Conservation (phyloP, 2,329 filamentous ascomycete genomes). For the Incumbomyces lentus region DNA sequence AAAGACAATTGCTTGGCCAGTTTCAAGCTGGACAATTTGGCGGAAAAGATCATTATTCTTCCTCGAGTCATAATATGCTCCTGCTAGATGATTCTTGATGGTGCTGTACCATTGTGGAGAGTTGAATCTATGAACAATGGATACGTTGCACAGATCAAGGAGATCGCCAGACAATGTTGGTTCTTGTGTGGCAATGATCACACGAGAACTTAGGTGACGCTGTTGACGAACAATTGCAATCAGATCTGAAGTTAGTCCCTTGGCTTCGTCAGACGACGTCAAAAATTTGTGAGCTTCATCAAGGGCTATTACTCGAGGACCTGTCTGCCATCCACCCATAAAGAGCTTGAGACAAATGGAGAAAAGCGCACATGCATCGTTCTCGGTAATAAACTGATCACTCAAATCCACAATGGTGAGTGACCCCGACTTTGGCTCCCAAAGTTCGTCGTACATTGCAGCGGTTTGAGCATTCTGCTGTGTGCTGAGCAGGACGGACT, state of each 20-base stretch:
- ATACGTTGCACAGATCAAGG: slow-evolving; percentile 60
- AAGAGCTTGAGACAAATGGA: slow-evolving; percentile 61
- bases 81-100: slow-evolving; percentile 41
- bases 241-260: slow-evolving; percentile 51
- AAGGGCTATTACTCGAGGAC: slow-evolving; percentile 55
- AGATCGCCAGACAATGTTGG: slow-evolving; percentile 60
- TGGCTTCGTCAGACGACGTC: slow-evolving; percentile 45
- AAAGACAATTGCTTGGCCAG: slow-evolving; percentile 42
- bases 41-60: slow-evolving; percentile 28
- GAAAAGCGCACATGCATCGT: slow-evolving; percentile 61
- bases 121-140: slow-evolving; percentile 61
- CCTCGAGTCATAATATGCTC: slow-evolving; percentile 16
- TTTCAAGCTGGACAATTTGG: slow-evolving; percentile 37
- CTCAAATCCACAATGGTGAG: slow-evolving; percentile 63
- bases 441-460: slow-evolving; percentile 9
- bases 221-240: slow-evolving; percentile 58
- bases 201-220: slow-evolving; percentile 55
- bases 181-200: slow-evolving; percentile 68
- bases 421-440: slow-evolving; percentile 34
- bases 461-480: not conserved
- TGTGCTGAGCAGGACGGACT: slow-evolving; percentile 48
- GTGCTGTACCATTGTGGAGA: slow-evolving; percentile 52
- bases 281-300: slow-evolving; percentile 76
- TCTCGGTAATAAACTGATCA: slow-evolving; percentile 57
- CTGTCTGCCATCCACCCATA: slow-evolving; percentile 40